phyloP scores from a whole-genome alignment of 2,329 filamentous ascomycete genomes.

The Colletotrichum gigasporum region DNA sequence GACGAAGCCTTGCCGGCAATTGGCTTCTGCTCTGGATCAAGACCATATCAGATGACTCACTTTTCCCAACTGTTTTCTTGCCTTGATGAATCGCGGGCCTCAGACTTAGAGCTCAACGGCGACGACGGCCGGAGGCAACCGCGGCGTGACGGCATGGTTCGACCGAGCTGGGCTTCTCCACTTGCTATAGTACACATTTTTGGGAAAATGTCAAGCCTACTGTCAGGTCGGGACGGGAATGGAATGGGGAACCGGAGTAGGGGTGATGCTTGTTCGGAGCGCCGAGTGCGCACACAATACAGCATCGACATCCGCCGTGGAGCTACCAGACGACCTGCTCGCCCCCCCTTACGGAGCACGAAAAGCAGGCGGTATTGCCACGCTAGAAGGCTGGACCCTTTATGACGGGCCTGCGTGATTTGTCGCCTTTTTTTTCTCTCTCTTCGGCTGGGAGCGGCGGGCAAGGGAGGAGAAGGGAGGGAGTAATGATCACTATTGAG shows the following conservation, averaged over 20 bases:
- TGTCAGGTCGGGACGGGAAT: neutral
- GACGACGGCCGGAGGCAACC: neutral
- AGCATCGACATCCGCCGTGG: neutral
- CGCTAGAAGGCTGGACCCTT: conserved; percentile 2
- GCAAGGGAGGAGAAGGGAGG: conserved; percentile 19
- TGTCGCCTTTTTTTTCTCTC: too few relatives aligned
- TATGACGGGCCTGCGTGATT: neutral
- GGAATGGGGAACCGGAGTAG: conserved; percentile 23
- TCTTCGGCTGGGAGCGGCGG: neutral
- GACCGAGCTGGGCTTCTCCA: neutral
- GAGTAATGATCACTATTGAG: neutral
- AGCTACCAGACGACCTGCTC: neutral
- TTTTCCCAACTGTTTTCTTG: neutral
- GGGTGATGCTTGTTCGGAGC: conserved; percentile 28
- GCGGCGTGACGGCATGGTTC: neutral
- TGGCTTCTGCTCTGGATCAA: conserved; percentile 13
- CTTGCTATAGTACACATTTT: too few relatives aligned
- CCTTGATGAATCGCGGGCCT: neutral
- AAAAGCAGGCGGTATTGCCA: conserved; percentile 8
- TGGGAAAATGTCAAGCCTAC: neutral
- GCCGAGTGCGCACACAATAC: conserved; percentile 4
- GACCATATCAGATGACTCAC: conserved; percentile 20
- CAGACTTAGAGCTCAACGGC: neutral
- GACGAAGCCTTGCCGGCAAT: neutral
- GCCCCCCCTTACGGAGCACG: neutral